Conservation (phyloP, 306 rosid genomes). For the Corylus avellana region DNA sequence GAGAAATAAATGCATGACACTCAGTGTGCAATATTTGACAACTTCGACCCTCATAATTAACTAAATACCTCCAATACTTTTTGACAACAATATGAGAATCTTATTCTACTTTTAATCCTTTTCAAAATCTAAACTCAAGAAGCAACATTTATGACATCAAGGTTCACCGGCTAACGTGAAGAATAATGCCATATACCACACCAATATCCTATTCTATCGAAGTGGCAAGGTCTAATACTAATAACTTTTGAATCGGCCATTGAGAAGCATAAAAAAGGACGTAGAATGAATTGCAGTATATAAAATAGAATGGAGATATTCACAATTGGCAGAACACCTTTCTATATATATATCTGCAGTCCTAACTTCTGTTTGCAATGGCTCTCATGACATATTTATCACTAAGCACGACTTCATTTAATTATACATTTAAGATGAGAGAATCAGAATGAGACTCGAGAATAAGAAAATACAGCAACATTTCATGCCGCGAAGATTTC, state of each 20-base stretch:
- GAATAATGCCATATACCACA: too few relatives aligned
- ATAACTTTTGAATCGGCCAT: too few relatives aligned
- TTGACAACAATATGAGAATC: too few relatives aligned
- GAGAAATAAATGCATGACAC: too few relatives aligned
- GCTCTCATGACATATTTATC: not conserved
- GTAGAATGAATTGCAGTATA: not conserved
- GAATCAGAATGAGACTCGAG: not conserved
- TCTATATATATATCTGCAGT: not conserved
- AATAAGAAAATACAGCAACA: slow-evolving; percentile 10
- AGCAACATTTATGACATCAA: not conserved
- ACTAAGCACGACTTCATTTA: not conserved
- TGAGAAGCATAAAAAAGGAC: not conserved
- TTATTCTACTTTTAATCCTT: too few relatives aligned
- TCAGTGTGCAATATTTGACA: too few relatives aligned
- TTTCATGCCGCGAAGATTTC: slow-evolving; percentile 24
- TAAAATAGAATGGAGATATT: not conserved
- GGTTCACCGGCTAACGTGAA: too few relatives aligned
- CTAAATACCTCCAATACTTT: too few relatives aligned
- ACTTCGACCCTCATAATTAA: too few relatives aligned
- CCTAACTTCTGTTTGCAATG: not conserved
- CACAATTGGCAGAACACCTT: not conserved
- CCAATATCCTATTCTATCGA: too few relatives aligned
- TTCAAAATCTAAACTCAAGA: not conserved
- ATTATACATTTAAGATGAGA: not conserved
- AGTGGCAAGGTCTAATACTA: too few relatives aligned